These are phyloP conservation scores for Larix sibirica DNA, from an alignment of 83 land plant species.

Conservation along the genomic window DNA sequence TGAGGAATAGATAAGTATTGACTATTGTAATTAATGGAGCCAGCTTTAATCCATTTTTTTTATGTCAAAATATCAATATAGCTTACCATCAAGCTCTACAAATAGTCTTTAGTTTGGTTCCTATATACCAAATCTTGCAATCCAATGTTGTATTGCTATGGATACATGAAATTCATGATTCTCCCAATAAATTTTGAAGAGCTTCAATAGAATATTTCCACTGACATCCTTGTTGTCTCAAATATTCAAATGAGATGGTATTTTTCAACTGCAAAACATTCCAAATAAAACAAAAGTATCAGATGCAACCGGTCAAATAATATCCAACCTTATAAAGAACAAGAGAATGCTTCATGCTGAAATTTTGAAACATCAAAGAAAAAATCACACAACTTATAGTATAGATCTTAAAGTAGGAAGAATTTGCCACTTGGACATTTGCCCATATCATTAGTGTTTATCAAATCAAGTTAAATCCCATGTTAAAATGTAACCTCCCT, in stretches of 20 bases:
- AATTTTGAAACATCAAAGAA: background rate
- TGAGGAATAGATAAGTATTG: constrained; percentile 7
- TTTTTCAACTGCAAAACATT: constrained; percentile 66
- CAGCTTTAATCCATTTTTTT: background rate
- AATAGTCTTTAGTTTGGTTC: no score
- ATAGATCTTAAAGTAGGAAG: constrained; percentile 65
- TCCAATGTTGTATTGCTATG: background rate
- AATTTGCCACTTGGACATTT: constrained; percentile 62
- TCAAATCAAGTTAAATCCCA: no score
- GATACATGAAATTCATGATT: background rate
- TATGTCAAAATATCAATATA: background rate
- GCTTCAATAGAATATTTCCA: constrained; percentile 80
- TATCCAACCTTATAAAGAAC: background rate
- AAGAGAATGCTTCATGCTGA: background rate
- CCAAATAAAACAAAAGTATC: background rate
- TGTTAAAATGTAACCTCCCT: no score
- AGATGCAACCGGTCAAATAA: background rate
- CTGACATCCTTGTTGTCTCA: constrained; percentile 65
- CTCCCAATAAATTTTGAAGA: constrained; percentile 46
- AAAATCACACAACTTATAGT: constrained; percentile 39
- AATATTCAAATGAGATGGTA: constrained; percentile 62
- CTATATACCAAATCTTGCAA: no score
- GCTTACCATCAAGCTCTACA: no score
- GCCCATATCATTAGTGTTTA: constrained; percentile 60
- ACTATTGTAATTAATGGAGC: background rate